Percentiles rank a stretch among this genome's conserved stretches.
phyloP scores from a whole-genome alignment of 83 land plant species.

The Isoetes engelmannii region DNA sequence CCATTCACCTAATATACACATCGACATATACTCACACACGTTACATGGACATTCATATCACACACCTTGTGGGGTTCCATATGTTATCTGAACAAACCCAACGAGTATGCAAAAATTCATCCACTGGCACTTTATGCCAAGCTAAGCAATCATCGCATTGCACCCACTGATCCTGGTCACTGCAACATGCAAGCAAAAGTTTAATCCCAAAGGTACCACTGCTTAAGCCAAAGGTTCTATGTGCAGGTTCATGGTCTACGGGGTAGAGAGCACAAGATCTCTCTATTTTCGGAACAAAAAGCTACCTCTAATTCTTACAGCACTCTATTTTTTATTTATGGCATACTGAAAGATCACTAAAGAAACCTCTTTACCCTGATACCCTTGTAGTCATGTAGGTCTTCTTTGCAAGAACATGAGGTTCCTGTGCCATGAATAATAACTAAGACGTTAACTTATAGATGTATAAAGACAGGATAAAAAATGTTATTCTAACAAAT shows the following conservation, averaged over 20 bases:
- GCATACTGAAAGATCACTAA: not conserved
- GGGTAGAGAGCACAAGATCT: too few species aligned
- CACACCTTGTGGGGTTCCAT: conserved; percentile 53
- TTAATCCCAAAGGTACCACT: not conserved
- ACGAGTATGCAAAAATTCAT: conserved; percentile 37
- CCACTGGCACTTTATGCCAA: conserved; percentile 54
- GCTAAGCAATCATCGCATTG: conserved; percentile 63
- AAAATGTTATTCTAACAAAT: too few species aligned
- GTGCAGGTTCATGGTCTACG: too few species aligned
- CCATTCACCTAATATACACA: too few species aligned
- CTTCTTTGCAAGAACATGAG: conserved; percentile 83
- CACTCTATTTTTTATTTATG: not conserved
- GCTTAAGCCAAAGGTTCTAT: too few species aligned
- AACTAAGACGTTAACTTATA: too few species aligned
- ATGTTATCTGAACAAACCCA: conserved; percentile 60
- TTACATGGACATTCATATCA: too few species aligned
- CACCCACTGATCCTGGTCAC: conserved; percentile 65
- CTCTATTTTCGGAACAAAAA: too few species aligned
- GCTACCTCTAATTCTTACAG: not conserved
- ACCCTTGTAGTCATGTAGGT: conserved; percentile 45
- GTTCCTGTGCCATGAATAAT: conserved; percentile 54
- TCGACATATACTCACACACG: too few species aligned
- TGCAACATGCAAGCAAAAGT: conserved; percentile 10
- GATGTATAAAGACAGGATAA: too few species aligned
- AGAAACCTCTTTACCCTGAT: conserved; percentile 57